Evolutionary conservation across 768 basidiomycete species (phyloP), one percentile per base, ranked within the genome.

Genomic region (Lentinula edodes): DNA sequence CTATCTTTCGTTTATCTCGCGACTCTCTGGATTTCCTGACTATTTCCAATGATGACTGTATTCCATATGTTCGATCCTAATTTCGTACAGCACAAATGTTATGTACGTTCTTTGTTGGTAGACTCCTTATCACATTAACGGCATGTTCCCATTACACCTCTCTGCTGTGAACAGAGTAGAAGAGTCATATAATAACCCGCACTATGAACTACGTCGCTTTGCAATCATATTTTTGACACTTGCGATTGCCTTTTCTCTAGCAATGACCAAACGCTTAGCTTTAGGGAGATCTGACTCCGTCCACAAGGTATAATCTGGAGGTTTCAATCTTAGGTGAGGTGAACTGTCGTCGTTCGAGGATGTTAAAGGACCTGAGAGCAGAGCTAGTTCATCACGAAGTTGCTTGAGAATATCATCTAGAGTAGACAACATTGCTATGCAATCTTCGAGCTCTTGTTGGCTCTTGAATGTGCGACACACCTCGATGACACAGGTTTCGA

Each of bases 401-500:
- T 77, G 73, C 7, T 75, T 74, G 38, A 92, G 73, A 39, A 86
- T 74, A 56, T 80, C 82, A 67, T 93, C 91, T 28, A 92, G 75
- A 2, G 78, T 82, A 6, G 69, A 73, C 34, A 93, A 72, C 18
- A 82, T 83, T 3, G 80, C 69, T 15, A 89, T 74, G 60, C 73
- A 80, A 46, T 89, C 88, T 18, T 83, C 82, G 57, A 91, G 75
- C 64, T 91, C 89, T 62, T 92, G 89, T 58, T 80, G 73, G 52
- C 80, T 78, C 62, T 82, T 85, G 77, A 89, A 91, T 38, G 74
- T 74, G 15, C 80, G 82, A 70, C 90, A 92, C 13, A 89, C 91
- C 70, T 94, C 90, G 15, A 78, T 69, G 5, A 90, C 76, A 69
- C 91, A 92, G 1, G 80, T 84, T 70, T 91, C 87, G 66, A 93